Percentiles rank a stretch among this genome's conserved stretches.
Conservation (phyloP, 2,329 filamentous ascomycete species). For the Penicillium griseofulvum region DNA sequence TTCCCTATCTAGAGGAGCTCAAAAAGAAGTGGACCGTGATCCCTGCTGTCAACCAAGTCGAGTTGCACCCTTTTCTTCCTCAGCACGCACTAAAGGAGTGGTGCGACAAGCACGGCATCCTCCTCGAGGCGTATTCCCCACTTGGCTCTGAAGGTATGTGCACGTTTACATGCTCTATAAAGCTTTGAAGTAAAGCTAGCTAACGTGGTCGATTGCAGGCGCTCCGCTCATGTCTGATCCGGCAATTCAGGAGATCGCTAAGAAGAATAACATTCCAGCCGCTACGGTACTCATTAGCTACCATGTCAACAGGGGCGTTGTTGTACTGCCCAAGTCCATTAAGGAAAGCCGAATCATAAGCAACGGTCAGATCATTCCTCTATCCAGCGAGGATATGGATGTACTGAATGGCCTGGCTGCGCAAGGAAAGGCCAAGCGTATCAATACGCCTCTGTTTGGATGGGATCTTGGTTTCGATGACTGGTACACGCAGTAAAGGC, state of each 20-base stretch:
- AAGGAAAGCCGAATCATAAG: conserved; percentile 11
- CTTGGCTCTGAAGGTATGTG: conserved; percentile 20
- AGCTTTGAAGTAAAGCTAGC: background rate
- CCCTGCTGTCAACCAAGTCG: conserved; percentile 37
- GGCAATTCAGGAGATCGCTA: conserved; percentile 11
- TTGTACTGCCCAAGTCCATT: conserved; percentile 18
- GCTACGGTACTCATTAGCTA: conserved; percentile 14
- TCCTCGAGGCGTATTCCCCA: conserved; percentile 40
- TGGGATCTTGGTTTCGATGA: conserved; percentile 25
- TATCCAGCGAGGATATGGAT: conserved; percentile 20
- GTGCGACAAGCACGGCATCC: conserved; percentile 35
- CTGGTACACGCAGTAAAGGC: conserved; percentile 1
- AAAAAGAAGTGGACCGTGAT: conserved; percentile 17
- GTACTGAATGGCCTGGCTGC: conserved; percentile 29
- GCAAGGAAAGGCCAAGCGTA: conserved; percentile 33
- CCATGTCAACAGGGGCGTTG: conserved; percentile 13
- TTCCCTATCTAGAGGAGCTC: conserved; percentile 19
- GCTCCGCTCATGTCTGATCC: conserved; percentile 14
- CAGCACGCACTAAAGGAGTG: conserved; percentile 37
- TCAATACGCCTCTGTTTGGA: conserved; percentile 37
- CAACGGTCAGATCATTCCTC: conserved; percentile 10
- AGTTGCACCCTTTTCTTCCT: conserved; percentile 41
- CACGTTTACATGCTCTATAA: background rate
- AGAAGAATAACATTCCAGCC: conserved; percentile 12
- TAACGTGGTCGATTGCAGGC: conserved; percentile 7